A percentile compares a stretch with the other conserved stretches of the same genome.
These are phyloP conservation scores for Curvularia lunata DNA, from an alignment of 2,329 filamentous ascomycete species.

Conservation along the genomic window DNA sequence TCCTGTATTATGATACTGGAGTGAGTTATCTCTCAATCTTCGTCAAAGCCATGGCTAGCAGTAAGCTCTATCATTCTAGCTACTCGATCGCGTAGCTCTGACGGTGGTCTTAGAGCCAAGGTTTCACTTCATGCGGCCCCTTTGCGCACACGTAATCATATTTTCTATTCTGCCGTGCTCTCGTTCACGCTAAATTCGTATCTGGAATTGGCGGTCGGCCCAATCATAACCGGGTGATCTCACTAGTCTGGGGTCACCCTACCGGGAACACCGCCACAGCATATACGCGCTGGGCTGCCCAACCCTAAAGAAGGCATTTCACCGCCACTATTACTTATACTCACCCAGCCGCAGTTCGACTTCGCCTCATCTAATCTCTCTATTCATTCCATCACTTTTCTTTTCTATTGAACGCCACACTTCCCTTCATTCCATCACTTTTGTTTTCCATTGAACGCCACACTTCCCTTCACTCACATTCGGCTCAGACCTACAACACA, in stretches of 20 bases:
- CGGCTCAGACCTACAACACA: background rate
- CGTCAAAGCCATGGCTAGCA: no score
- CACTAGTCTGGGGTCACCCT: background rate
- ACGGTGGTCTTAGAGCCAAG: background rate
- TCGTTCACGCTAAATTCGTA: background rate
- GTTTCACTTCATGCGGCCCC: background rate
- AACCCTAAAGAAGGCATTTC: background rate
- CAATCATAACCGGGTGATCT: background rate
- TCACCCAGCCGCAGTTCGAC: background rate
- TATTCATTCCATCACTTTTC: background rate
- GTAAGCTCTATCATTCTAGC: background rate
- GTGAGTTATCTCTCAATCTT: no score
- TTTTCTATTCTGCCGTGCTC: background rate
- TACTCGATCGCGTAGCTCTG: background rate
- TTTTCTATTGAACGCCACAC: background rate
- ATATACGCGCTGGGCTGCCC: background rate
- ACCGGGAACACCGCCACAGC: background rate
- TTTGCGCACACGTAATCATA: background rate
- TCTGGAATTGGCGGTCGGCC: background rate
- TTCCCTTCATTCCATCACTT: background rate
- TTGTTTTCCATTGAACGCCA: background rate
- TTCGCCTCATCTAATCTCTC: background rate
- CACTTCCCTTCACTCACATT: background rate
- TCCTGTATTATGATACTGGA: no score
- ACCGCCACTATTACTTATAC: background rate